Percentiles rank a stretch among this genome's conserved stretches.
Evolutionary conservation across 2,329 filamentous ascomycete species (phyloP).

Genomic region (Falciphora oryzae): DNA sequence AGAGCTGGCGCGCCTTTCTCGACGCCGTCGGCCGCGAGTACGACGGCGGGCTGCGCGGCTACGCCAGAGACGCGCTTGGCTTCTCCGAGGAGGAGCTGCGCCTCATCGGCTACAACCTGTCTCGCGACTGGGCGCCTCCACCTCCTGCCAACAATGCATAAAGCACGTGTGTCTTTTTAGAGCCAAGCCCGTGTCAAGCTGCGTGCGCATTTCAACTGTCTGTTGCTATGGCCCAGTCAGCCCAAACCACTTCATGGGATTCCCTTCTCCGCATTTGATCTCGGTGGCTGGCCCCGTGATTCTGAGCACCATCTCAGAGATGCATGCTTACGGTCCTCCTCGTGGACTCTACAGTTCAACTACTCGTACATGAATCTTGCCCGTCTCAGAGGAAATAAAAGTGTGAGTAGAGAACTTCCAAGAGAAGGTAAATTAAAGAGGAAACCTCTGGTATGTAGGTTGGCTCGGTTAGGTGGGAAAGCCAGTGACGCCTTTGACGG

Average conservation of each 20-base stretch:
- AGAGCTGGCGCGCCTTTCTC: slow-evolving; percentile 41
- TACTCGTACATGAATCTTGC: slow-evolving; percentile 1
- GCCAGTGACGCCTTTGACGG: neutral
- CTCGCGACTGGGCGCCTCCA: neutral
- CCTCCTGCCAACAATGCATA: neutral
- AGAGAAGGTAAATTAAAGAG: neutral
- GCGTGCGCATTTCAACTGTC: neutral
- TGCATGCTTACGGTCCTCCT: neutral
- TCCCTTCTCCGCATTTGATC: neutral
- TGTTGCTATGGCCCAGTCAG: neutral
- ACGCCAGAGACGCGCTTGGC: slow-evolving; percentile 38
- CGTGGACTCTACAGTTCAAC: neutral
- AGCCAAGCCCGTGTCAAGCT: too few species aligned
- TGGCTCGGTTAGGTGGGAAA: neutral
- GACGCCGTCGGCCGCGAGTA: slow-evolving; percentile 36
- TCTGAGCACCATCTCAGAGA: neutral
- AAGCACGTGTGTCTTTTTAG: neutral
- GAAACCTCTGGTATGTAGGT: neutral
- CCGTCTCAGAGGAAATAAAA: neutral
- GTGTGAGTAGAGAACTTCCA: slow-evolving; percentile 1
- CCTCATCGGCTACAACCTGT: slow-evolving; percentile 41
- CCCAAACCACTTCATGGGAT: neutral
- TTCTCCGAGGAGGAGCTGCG: slow-evolving; percentile 40
- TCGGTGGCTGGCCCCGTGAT: neutral
- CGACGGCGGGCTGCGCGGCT: slow-evolving; percentile 41